Conservation (phyloP, 371 early-diverging fungal genomes). For the Mucor saturninus region DNA sequence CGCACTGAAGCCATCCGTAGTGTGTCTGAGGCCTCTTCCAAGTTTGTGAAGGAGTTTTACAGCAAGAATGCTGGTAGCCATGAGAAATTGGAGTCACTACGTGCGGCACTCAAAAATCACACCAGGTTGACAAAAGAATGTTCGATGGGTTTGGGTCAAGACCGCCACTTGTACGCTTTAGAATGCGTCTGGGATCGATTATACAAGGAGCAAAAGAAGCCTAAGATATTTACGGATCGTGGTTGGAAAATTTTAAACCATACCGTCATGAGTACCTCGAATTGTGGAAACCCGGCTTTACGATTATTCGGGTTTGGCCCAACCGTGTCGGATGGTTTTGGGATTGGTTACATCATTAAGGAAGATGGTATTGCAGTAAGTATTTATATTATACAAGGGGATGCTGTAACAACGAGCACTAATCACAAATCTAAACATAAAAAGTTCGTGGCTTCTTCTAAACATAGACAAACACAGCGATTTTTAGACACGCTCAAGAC, state of each 20-base stretch:
- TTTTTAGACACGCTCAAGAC: constrained; percentile 49
- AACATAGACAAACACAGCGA: constrained; percentile 61
- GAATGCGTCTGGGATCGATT: constrained; percentile 56
- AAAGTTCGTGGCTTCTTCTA: constrained; percentile 59
- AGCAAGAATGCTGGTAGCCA: constrained; percentile 32
- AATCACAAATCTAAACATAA: background rate
- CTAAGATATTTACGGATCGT: constrained; percentile 75
- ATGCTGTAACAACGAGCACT: too few relatives aligned
- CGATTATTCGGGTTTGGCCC: constrained; percentile 91
- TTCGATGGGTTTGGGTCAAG: constrained; percentile 80
- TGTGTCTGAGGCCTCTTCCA: constrained; percentile 70
- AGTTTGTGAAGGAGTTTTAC: constrained; percentile 78
- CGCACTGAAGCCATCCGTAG: constrained; percentile 89
- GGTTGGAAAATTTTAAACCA: constrained; percentile 61
- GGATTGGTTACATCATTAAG: constrained; percentile 89
- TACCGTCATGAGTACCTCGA: constrained; percentile 88
- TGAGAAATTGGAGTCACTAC: constrained; percentile 60
- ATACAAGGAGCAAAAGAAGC: constrained; percentile 59
- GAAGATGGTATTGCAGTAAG: constrained; percentile 64
- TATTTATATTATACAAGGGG: background rate
- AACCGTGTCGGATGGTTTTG: constrained; percentile 88
- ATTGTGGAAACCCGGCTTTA: constrained; percentile 84
- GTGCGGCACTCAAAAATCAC: constrained; percentile 71
- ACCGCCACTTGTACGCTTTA: constrained; percentile 85
- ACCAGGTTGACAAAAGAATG: constrained; percentile 71